Evolutionary conservation across 805 yeast genomes (phyloP).

Genomic region (Torulaspora indica): DNA sequence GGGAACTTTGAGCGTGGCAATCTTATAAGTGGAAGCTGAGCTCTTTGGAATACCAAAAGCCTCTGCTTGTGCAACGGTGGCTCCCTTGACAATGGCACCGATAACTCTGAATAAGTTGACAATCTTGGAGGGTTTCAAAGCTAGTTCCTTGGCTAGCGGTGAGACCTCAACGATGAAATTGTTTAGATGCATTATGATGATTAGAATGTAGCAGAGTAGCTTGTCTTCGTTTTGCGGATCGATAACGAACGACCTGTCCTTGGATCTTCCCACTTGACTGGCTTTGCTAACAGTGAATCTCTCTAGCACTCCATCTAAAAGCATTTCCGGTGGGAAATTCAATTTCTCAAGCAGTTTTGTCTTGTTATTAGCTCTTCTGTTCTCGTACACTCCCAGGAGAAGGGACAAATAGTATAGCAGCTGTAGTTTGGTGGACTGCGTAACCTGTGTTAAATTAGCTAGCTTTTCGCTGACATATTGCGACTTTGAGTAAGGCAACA

Average conservation of each 20-base stretch:
- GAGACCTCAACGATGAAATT: conserved; percentile 68
- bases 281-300: conserved; percentile 66
- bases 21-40: conserved; percentile 59
- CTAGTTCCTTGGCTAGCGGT: conserved; percentile 80
- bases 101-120: conserved; percentile 66
- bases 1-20: conserved; percentile 84
- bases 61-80: conserved; percentile 70
- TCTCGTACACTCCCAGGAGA: conserved; percentile 71
- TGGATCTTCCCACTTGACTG: conserved; percentile 65
- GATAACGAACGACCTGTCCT: conserved; percentile 67
- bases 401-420: conserved; percentile 76
- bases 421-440: conserved; percentile 56
- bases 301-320: conserved; percentile 66
- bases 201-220: conserved; percentile 72
- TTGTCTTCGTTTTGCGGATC: conserved; percentile 90
- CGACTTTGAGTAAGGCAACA: conserved; percentile 61
- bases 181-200: conserved; percentile 68
- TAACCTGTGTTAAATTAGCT: conserved; percentile 38
- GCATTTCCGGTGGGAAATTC: conserved; percentile 64
- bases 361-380: conserved; percentile 61
- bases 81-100: conserved; percentile 74
- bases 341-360: conserved; percentile 54
- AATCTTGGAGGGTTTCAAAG: conserved; percentile 70
- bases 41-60: conserved; percentile 62
- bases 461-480: conserved; percentile 49